These are phyloP conservation scores for Novymonas esmeraldas DNA, from an alignment of 208 protist genomes.

Conservation along the genomic window DNA sequence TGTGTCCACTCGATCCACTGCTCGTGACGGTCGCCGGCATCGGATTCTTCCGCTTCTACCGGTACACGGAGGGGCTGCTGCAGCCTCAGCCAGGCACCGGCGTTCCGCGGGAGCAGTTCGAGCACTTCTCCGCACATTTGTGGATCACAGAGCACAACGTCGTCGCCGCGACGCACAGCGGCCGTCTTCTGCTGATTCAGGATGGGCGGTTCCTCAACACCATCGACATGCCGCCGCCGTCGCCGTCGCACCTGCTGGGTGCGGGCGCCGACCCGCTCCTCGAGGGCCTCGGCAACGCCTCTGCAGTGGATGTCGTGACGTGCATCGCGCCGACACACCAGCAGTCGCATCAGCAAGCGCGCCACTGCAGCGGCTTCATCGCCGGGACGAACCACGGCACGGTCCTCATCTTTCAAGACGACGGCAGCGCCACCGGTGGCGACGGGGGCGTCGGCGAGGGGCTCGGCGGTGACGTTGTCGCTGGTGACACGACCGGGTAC, in stretches of 20 bases:
- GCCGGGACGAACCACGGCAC: constrained; percentile 68
- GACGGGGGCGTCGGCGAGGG: not conserved
- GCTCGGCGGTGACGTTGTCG: constrained; percentile 1
- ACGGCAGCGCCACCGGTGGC: constrained; percentile 1
- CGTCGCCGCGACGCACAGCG: constrained; percentile 83
- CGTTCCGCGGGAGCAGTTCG: constrained; percentile 56
- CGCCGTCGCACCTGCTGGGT: not conserved
- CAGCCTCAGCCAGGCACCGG: constrained; percentile 62
- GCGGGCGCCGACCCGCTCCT: not conserved
- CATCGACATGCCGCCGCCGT: constrained; percentile 33
- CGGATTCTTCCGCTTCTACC: constrained; percentile 92
- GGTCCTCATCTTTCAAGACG: constrained; percentile 74
- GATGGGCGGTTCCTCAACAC: constrained; percentile 54
- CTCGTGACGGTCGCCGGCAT: constrained; percentile 91
- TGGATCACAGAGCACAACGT: constrained; percentile 90
- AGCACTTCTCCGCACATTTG: constrained; percentile 90
- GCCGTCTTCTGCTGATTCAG: constrained; percentile 88
- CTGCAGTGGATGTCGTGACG: constrained; percentile 27
- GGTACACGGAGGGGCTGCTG: constrained; percentile 87
- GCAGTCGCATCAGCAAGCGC: not conserved
- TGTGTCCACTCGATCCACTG: constrained; percentile 89
- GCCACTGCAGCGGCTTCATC: constrained; percentile 58
- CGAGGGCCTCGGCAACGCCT: not conserved
- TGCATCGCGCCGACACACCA: constrained; percentile 43
- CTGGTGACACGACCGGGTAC: constrained; percentile 12